Evolutionary conservation across 2,329 filamentous ascomycete species (phyloP).

Genomic region (Paramyrothecium sp.): DNA sequence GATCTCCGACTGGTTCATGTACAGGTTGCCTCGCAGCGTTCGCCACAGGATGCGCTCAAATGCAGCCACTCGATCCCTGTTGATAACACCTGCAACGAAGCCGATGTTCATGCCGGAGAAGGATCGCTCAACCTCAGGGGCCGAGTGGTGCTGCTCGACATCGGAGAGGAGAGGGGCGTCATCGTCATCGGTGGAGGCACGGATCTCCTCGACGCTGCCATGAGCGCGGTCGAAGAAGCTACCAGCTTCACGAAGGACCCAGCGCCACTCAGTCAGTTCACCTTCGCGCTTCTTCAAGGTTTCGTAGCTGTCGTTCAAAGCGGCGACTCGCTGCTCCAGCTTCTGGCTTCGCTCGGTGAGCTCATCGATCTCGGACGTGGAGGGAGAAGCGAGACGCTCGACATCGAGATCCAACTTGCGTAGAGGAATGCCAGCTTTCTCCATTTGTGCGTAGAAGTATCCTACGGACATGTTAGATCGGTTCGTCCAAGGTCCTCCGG

Average conservation of each 20-base stretch:
- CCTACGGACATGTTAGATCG: conserved; percentile 49
- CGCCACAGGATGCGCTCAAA: conserved; percentile 98
- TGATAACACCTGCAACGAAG: conserved; percentile 95
- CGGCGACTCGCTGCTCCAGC: conserved; percentile 86
- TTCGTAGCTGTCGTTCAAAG: conserved; percentile 97
- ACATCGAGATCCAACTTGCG: conserved; percentile 89
- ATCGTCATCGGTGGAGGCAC: conserved; percentile 84
- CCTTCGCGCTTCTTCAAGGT: conserved; percentile 97
- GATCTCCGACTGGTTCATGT: conserved; percentile 99
- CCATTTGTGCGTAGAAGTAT: conserved; percentile 95
- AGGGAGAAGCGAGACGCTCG: conserved; percentile 81
- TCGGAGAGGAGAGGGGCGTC: conserved; percentile 93
- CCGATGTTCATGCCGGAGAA: conserved; percentile 99
- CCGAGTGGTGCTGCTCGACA: conserved; percentile 75
- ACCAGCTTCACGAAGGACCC: conserved; percentile 93
- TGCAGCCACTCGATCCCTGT: conserved; percentile 85
- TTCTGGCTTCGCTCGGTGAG: conserved; percentile 88
- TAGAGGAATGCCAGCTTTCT: conserved; percentile 83
- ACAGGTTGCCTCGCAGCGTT: conserved; percentile 93
- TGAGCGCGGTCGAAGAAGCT: conserved; percentile 97
- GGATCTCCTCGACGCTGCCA: conserved; percentile 94
- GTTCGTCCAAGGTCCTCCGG: conserved; percentile 8
- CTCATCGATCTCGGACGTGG: conserved; percentile 94
- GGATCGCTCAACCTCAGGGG: conserved; percentile 72
- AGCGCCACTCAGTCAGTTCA: conserved; percentile 96